Conservation (phyloP, 805 yeast species). For the Priceomyces fermenticarens region DNA sequence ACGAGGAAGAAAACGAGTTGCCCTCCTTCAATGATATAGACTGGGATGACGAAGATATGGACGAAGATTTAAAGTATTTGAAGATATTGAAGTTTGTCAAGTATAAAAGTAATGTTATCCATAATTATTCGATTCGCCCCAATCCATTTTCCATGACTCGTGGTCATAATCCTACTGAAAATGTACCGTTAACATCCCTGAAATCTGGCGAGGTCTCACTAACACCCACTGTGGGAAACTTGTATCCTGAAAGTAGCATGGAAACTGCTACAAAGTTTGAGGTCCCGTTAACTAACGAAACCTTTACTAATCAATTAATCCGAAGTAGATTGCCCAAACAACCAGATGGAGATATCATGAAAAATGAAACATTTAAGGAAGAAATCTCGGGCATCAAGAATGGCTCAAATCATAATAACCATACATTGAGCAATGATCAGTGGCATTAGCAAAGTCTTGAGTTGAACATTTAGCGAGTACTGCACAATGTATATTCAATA, state of each 20-base stretch:
- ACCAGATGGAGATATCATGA: conserved; percentile 15
- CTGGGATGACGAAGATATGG: conserved; percentile 49
- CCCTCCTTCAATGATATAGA: conserved; percentile 29
- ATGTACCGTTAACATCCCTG: too few species aligned
- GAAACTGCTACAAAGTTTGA: conserved; percentile 19
- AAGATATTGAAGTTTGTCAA: conserved; percentile 40
- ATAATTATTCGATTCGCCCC: conserved; percentile 3
- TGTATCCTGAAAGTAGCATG: conserved; percentile 5
- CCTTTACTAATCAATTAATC: conserved; percentile 16
- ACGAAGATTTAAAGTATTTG: conserved; percentile 43
- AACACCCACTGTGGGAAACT: not conserved
- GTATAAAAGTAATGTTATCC: conserved; percentile 26
- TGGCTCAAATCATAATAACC: conserved; percentile 7
- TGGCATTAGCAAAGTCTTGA: not conserved
- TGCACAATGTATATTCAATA: too few species aligned
- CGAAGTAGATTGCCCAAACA: conserved; percentile 5
- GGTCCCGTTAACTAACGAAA: conserved; percentile 18
- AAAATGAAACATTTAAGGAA: conserved; percentile 27
- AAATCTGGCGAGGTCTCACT: too few species aligned
- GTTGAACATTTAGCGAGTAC: not conserved
- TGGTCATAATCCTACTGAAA: conserved; percentile 1
- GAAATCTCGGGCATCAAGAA: conserved; percentile 24
- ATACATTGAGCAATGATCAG: conserved; percentile 1
- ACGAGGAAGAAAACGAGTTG: conserved; percentile 22
- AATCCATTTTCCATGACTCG: not conserved